Evolutionary conservation across 257 asterid species (phyloP), one percentile per base, ranked within the genome.

Genomic region (Agastache rugosa): DNA sequence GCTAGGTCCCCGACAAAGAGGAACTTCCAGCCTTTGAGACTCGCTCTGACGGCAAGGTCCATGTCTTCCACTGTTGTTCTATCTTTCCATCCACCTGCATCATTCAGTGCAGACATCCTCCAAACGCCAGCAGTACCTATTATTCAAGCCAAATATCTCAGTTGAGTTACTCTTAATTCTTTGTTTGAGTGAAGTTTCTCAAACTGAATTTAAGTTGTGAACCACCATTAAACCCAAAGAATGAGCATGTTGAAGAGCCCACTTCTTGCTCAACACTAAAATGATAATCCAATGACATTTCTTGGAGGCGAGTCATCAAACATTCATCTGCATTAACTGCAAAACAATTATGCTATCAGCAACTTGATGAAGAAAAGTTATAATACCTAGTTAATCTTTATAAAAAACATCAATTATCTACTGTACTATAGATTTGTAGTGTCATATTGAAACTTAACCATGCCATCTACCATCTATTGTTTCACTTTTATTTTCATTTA

Each of bases 211-310:
- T 17, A 12, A 41, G 19, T 39, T 42, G 53, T 66, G 48, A 71
- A 63, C 59, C 55, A 90, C 96, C 89, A 60, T 86, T 87, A 82
- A 87, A 87, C 62, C 96, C 93, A 63, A 90, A 86, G 81, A 89
- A 87, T 19, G 89, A 71, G 58, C 81, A 81, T 37, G 85, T 80
- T 14, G 85, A 73, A 45, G 91, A 85, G 35, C 93, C 96, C 29
- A 85, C 91, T 87, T 90, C 96, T 83, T 89, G 89, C 77, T 90
- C 96, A 75, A 87, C 91, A 63, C 61, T 80, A 77, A 89, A 87
- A 77, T 87, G 93, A 68, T 87, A 89, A 75, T 87, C 87, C n/a
- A 87, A 63, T 20, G 96, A 84, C 93, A 87, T 90, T 68, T 87
- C 90, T 79, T 87, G 93, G 83, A 88, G 81, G 47, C 92, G 83